Evolutionary conservation across 495 filamentous ascomycete species (phyloP).

Genomic region (Daldinia grandis): DNA sequence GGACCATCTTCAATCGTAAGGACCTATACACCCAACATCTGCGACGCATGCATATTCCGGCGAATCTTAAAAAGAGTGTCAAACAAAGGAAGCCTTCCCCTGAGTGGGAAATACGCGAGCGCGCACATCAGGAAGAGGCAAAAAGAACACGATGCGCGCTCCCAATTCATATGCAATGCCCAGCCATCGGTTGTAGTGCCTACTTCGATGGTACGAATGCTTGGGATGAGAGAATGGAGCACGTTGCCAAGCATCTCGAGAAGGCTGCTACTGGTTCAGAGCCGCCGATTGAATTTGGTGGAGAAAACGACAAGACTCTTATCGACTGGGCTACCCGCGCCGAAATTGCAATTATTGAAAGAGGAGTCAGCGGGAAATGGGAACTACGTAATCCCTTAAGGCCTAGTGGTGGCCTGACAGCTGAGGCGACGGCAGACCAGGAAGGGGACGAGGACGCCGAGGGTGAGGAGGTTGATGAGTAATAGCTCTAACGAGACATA

Average conservation of each 20-base stretch:
- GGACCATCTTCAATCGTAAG: constrained; percentile 88
- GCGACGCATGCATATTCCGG: constrained; percentile 79
- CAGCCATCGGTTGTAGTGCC: constrained; percentile 63
- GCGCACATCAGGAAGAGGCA: constrained; percentile 65
- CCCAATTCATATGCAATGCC: constrained; percentile 71
- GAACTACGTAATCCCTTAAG: constrained; percentile 48
- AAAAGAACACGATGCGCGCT: constrained; percentile 65
- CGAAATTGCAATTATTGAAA: constrained; percentile 53
- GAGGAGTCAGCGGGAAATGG: constrained; percentile 39
- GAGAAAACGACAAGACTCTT: constrained; percentile 49
- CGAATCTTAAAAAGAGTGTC: constrained; percentile 49
- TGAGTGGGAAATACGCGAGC: constrained; percentile 56
- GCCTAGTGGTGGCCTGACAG: constrained; percentile 11
- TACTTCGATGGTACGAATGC: constrained; percentile 68
- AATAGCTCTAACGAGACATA: neutral
- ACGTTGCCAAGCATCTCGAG: constrained; percentile 85
- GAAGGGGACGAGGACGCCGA: constrained; percentile 44
- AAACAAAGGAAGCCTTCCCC: constrained; percentile 48
- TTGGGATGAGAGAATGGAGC: constrained; percentile 91
- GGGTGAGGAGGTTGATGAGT: constrained; percentile 43
- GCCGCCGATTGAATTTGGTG: constrained; percentile 49
- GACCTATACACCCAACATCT: constrained; percentile 92
- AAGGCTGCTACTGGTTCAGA: constrained; percentile 51
- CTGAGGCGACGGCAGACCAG: neutral
- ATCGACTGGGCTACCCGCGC: constrained; percentile 56